Conservation (phyloP, 352 stramenopile species). For the Thraustochytrium sp. region DNA sequence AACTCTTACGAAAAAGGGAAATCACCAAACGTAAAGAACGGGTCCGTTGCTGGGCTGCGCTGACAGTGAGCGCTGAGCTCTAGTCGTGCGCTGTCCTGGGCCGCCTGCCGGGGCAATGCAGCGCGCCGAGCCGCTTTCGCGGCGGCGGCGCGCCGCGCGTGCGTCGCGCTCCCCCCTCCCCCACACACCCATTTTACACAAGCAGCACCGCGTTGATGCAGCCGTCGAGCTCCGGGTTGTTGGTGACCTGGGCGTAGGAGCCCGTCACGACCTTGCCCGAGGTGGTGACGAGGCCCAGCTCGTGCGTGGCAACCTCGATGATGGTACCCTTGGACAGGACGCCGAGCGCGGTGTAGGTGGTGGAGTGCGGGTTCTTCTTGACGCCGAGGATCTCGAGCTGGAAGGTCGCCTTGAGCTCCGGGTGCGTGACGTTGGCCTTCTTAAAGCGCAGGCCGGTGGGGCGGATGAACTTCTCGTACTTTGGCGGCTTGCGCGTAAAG, state of each 20-base stretch:
- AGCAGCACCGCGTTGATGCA: conserved; percentile 98
- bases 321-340: conserved; percentile 99
- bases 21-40: too few relatives aligned
- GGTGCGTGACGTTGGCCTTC: conserved; percentile 99
- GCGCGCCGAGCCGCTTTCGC: not conserved
- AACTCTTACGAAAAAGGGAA: too few relatives aligned
- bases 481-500: conserved; percentile 98
- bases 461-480: conserved; percentile 99
- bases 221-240: conserved; percentile 98
- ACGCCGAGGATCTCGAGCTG: conserved; percentile 98
- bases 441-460: conserved; percentile 98
- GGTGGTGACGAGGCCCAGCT: conserved; percentile 97
- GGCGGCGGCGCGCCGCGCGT: too few relatives aligned
- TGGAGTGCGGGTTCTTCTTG: conserved; percentile 98
- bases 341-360: conserved; percentile 93
- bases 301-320: conserved; percentile 97
- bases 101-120: too few relatives aligned
- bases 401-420: conserved; percentile 99
- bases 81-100: too few relatives aligned
- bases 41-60: too few relatives aligned
- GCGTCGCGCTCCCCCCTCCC: not conserved
- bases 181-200: conserved; percentile 67
- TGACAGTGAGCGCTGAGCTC: too few relatives aligned
- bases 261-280: conserved; percentile 99
- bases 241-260: conserved; percentile 97